Percentiles rank a stretch among this genome's conserved stretches.
phyloP scores from a whole-genome alignment of 306 rosid species.

The Lathyrus aphaca region DNA sequence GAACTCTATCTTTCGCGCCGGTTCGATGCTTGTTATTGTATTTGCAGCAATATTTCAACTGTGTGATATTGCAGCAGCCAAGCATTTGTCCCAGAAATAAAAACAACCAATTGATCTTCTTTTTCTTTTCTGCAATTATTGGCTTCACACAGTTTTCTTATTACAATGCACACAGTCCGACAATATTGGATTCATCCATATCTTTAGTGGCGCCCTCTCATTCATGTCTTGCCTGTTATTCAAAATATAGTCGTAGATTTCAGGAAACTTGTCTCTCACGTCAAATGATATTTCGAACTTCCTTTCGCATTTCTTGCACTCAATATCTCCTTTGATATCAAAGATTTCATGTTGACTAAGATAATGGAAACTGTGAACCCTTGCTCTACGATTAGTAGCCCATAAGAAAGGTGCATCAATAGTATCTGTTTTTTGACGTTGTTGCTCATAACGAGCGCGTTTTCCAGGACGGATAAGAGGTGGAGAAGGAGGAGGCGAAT shows the following conservation, averaged over 20 bases:
- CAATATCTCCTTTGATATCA: constrained; percentile 40
- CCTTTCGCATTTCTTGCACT: constrained; percentile 48
- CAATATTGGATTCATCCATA: constrained; percentile 49
- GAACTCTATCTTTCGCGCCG: constrained; percentile 64
- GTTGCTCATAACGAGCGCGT: not conserved
- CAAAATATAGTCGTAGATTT: not conserved
- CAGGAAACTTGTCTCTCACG: not conserved
- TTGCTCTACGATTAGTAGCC: constrained; percentile 53
- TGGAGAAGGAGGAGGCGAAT: not conserved
- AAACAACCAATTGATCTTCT: constrained; percentile 64
- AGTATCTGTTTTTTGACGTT: not conserved
- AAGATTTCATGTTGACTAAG: constrained; percentile 1
- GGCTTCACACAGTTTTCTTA: constrained; percentile 48
- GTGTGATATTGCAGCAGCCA: constrained; percentile 52
- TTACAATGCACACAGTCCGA: constrained; percentile 45
- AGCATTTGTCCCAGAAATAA: constrained; percentile 57
- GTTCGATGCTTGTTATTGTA: constrained; percentile 56
- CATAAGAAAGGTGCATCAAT: constrained; percentile 50
- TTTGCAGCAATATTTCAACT: constrained; percentile 59
- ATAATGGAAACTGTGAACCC: not conserved
- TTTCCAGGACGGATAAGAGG: not conserved
- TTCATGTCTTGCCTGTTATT: not conserved
- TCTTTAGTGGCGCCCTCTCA: constrained; percentile 47
- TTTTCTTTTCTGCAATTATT: constrained; percentile 29
- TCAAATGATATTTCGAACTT: constrained; percentile 27